Base-by-base conservation (phyloP, 2,329 filamentous ascomycete species). In the Colletotrichum falcatum region DNA sequence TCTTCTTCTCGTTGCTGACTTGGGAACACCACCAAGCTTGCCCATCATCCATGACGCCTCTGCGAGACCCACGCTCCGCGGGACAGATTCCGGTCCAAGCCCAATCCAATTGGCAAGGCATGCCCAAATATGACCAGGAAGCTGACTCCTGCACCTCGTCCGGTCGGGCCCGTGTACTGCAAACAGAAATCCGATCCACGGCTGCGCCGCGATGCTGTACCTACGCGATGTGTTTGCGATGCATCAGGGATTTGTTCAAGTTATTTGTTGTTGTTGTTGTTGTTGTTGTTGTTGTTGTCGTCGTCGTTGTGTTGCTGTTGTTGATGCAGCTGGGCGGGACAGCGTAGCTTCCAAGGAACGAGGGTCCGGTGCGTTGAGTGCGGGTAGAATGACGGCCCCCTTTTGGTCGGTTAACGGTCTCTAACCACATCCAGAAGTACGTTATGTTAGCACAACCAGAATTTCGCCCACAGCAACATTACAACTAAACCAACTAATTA, bases 111-210 rank as follows among this genome's bases (percentile, higher is more conserved):
- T 39, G 59, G 33, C 53, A 23, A 49, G 42, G 49, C 54, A 35
- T 28, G 60, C 20, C 23, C 23, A 16, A 54, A 46, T 28, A 30
- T 42, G 68, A 59, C 68, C 33, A 56, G 68, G 65, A 68, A 68
- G 58, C 65, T 71, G 65, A 71, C 64, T 68, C 65, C 68, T 68
- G 53, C 53, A 61, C 56, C 68, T 58, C 65, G 63, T 67, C 44
- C 12, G 66, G 44, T 42, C 65, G 63, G 68, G 59, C 60, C 48
- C 39, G 46, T 30, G 56, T 39, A 54, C 60, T 39, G 53, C 53
- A 67, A 35, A 33, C 53, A 68, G 39, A 62, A 35, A 33, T 58
- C 39, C 39, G 51, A 44, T 26, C 39, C 65, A 39, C 53, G 42
- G 20, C 53, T 64, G 59, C 58, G 60, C 64, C 61, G 54, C 53